Evolutionary conservation across 163 green algal genomes (phyloP).

Genomic region (Scenedesmus sp.): DNA sequence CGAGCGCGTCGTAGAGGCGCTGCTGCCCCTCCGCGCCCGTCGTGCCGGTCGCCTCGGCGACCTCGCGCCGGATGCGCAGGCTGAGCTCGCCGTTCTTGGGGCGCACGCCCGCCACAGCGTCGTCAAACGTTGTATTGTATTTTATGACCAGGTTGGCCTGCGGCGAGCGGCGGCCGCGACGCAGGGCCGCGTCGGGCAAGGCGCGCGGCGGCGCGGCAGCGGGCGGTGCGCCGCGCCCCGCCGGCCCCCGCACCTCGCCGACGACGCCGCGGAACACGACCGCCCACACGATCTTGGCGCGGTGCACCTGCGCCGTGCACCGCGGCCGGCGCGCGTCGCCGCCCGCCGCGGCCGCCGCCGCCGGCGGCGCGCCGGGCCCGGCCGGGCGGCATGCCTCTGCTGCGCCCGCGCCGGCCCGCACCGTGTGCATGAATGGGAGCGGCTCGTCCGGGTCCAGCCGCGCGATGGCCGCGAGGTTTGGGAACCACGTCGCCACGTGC

Average conservation of each 20-base stretch:
- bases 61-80: conserved; percentile 36
- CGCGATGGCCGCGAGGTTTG: conserved; percentile 27
- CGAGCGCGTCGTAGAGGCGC: conserved; percentile 2
- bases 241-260: conserved; percentile 42
- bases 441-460: conserved; percentile 24
- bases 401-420: too few species aligned
- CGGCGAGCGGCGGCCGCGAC: neutral
- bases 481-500: conserved; percentile 27
- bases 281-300: conserved; percentile 45
- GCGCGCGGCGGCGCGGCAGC: too few species aligned
- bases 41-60: conserved; percentile 12
- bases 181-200: too few species aligned
- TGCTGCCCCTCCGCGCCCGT: conserved; percentile 6
- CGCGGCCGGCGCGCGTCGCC: too few species aligned
- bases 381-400: too few species aligned
- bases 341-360: too few species aligned
- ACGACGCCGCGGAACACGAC: conserved; percentile 41
- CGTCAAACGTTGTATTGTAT: conserved; percentile 48
- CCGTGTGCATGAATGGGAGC: conserved; percentile 41
- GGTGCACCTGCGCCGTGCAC: conserved; percentile 27
- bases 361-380: too few species aligned
- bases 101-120: conserved; percentile 13
- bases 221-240: too few species aligned
- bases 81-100: conserved; percentile 47
- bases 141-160: conserved; percentile 50